Evolutionary conservation across 2,329 filamentous ascomycete genomes (phyloP), one percentile per base, ranked within the genome.

Genomic region (Aspergillus eucalypticola): DNA sequence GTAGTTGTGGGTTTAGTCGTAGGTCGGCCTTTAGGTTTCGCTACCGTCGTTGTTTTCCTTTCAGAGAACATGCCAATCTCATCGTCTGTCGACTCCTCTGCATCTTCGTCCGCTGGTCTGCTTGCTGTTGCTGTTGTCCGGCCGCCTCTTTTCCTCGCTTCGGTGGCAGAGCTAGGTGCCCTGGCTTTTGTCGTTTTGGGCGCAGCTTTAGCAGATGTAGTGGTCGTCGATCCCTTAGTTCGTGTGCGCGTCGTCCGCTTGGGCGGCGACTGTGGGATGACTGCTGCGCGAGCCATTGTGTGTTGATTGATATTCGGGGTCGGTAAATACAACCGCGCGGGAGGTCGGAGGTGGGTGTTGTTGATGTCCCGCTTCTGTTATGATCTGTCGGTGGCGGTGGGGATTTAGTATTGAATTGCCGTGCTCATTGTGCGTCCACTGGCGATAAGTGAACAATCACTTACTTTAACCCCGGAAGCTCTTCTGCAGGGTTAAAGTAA

Each of bases 31-130:
- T 63, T 68, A 2, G 62, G 27, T n/a, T 38, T 54, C 6, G 59
- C 10, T 5, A 53, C n/a, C 2, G 55, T 27, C 23, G 44, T 38
- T 17, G 53, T 62, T 27, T 59, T 58, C 38, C 56, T 62, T 2
- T 32, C 56, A 11, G 60, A 57, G 17, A 67, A 62, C 10, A 65
- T 55, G 3, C 61, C 66, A 25, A 71, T 61, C 41, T 71, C 69
- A 60, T 71, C 69, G 38, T 71, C 68, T n/a, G 66, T 67, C n/a
- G 61, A 62, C 10, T 64, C 66, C n/a, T 68, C 67, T 10, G 64
- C 56, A 21, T 60, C 62, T 21, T 64, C 60, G 2, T 68, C 60
- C 3, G 55, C 48, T 5, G 42, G 46, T 11, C 39, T 54, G 42
- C 54, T 41, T 25, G 42, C 39, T 4, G 65, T 46, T 32, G 55